Conservation (phyloP, 148 eudicot genomes). For the Rhododendron ovatum region DNA sequence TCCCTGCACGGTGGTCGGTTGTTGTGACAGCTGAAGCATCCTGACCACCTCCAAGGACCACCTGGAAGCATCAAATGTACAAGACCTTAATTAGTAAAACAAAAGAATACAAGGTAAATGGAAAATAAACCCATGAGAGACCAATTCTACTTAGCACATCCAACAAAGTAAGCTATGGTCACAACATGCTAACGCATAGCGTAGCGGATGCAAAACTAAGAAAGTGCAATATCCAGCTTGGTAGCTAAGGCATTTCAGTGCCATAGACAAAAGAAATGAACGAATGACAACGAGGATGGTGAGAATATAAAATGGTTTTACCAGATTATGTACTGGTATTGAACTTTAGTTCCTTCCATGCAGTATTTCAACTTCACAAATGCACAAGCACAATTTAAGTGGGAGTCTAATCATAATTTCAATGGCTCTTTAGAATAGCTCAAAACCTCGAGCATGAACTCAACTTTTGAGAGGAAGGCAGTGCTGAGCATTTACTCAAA, state of each 20-base stretch:
- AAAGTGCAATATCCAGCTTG: background rate
- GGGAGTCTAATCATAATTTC: background rate
- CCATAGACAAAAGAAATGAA: background rate
- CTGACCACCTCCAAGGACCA: slow-evolving; percentile 97
- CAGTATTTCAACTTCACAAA: background rate
- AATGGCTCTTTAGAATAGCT: slow-evolving; percentile 1
- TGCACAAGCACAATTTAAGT: background rate
- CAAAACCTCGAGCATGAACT: background rate
- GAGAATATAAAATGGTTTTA: background rate
- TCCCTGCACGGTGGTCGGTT: slow-evolving; percentile 92
- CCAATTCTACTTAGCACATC: background rate
- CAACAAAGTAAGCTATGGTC: background rate
- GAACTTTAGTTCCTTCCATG: background rate
- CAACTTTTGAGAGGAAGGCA: background rate
- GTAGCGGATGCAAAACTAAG: background rate
- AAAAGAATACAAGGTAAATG: background rate
- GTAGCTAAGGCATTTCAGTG: background rate
- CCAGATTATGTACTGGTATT: background rate
- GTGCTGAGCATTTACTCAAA: background rate
- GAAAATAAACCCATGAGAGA: background rate
- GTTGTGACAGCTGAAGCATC: slow-evolving; percentile 77
- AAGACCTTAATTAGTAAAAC: background rate
- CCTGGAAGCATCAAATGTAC: slow-evolving; percentile 31
- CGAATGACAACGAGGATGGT: background rate
- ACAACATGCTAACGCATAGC: background rate